Percentiles rank a stretch among this genome's conserved stretches.
Conservation (phyloP, 768 basidiomycete species). For the Tephrocybe sp. region DNA sequence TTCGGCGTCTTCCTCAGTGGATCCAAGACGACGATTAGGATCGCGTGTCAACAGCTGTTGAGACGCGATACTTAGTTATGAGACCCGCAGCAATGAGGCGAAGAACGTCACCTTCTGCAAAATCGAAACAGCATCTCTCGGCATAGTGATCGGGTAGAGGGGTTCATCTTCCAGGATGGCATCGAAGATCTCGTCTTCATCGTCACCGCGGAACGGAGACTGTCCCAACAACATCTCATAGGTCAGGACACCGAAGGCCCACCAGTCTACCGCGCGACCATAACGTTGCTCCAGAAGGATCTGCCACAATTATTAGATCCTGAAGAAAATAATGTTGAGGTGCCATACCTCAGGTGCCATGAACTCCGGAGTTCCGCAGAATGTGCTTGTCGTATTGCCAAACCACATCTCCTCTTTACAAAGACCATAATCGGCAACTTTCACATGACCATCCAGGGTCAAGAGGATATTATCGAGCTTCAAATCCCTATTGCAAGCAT, state of each 20-base stretch:
- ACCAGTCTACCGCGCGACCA: slow-evolving; percentile 99
- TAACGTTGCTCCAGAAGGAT: slow-evolving; percentile 99
- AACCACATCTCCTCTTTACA: slow-evolving; percentile 99
- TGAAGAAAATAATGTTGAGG: neutral
- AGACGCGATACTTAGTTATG: neutral
- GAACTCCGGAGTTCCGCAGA: slow-evolving; percentile 99
- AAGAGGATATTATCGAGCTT: slow-evolving; percentile 98
- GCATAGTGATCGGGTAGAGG: slow-evolving; percentile 99
- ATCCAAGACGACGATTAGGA: slow-evolving; percentile 86
- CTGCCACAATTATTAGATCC: slow-evolving; percentile 37
- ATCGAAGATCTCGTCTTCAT: slow-evolving; percentile 99
- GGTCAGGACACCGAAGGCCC: slow-evolving; percentile 98
- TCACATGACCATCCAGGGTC: slow-evolving; percentile 96
- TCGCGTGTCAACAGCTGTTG: slow-evolving; percentile 88
- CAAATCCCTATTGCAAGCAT: slow-evolving; percentile 64
- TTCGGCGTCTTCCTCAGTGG: slow-evolving; percentile 89
- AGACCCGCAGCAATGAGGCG: neutral
- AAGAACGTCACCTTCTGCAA: slow-evolving; percentile 73
- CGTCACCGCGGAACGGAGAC: slow-evolving; percentile 98
- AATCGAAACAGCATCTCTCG: slow-evolving; percentile 93
- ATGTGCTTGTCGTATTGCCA: slow-evolving; percentile 94
- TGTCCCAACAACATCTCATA: slow-evolving; percentile 99
- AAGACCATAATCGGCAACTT: slow-evolving; percentile 98
- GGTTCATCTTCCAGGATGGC: slow-evolving; percentile 99
- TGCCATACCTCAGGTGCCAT: slow-evolving; percentile 94